phyloP scores from a whole-genome alignment of 371 early-diverging fungal genomes.

The Dichotomocladium elegans region DNA sequence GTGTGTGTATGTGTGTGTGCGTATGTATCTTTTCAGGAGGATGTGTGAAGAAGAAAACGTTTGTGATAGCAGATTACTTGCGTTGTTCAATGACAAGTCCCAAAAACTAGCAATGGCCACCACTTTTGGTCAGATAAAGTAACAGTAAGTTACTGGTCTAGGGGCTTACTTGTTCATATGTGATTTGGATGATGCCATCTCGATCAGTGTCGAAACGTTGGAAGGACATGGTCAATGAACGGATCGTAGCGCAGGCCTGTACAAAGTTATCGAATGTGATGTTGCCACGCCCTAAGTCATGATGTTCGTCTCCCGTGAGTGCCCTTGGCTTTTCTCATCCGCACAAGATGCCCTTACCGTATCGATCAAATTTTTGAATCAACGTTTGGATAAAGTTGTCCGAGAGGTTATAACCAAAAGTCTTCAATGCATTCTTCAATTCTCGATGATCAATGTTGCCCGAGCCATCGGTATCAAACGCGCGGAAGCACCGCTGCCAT shows the following conservation, averaged over 20 bases:
- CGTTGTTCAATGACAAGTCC: slow-evolving; percentile 2
- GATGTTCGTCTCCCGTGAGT: not conserved
- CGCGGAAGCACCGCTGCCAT: slow-evolving; percentile 75
- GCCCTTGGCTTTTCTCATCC: not conserved
- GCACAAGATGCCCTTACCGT: slow-evolving; percentile 40
- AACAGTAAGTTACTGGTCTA: no score
- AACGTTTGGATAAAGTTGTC: slow-evolving; percentile 52
- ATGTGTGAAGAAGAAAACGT: not conserved
- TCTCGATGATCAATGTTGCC: slow-evolving; percentile 75
- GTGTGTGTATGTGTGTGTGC: not conserved
- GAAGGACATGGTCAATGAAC: slow-evolving; percentile 75
- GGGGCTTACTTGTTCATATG: slow-evolving; percentile 74
- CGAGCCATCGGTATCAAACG: slow-evolving; percentile 78
- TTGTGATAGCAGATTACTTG: not conserved
- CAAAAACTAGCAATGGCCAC: no score
- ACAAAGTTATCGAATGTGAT: slow-evolving; percentile 84
- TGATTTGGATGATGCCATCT: slow-evolving; percentile 76
- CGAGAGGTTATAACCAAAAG: slow-evolving; percentile 72
- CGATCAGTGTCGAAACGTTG: slow-evolving; percentile 66
- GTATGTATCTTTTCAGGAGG: not conserved
- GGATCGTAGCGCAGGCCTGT: slow-evolving; percentile 76
- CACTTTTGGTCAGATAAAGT: no score
- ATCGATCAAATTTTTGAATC: slow-evolving; percentile 72
- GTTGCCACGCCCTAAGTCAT: slow-evolving; percentile 34
- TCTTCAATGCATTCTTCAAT: slow-evolving; percentile 68